Evolutionary conservation across 495 filamentous ascomycete species (phyloP).

Genomic region (Lophium mytilinum): DNA sequence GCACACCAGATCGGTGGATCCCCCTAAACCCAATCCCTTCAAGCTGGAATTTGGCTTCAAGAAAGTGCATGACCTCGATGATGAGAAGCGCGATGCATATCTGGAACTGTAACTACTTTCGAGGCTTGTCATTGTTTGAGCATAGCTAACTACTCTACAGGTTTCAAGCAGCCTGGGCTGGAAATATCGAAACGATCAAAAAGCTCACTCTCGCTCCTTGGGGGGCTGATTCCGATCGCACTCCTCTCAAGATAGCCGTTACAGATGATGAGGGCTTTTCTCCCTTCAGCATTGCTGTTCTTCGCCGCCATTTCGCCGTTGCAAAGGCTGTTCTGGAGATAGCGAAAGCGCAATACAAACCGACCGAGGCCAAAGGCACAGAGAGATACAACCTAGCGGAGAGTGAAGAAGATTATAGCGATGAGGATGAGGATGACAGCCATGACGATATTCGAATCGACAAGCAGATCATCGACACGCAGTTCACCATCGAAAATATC

Average conservation of each 20-base stretch:
- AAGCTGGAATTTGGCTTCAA: conserved; percentile 37
- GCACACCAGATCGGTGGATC: neutral
- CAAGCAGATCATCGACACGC: conserved; percentile 44
- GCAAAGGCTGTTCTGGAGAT: conserved; percentile 61
- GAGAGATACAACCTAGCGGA: conserved; percentile 6
- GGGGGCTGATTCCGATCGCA: conserved; percentile 34
- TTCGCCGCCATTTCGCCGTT: conserved; percentile 51
- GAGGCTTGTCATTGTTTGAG: neutral
- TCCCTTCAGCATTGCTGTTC: conserved; percentile 58
- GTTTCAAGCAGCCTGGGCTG: conserved; percentile 63
- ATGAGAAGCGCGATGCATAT: conserved; percentile 47
- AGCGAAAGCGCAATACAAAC: conserved; percentile 54
- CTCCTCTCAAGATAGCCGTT: conserved; percentile 55
- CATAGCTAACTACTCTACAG: conserved; percentile 27
- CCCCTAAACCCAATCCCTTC: conserved; percentile 32
- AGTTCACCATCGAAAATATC: conserved; percentile 64
- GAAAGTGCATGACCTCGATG: conserved; percentile 41
- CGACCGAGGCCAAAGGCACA: conserved; percentile 26
- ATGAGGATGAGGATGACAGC: conserved; percentile 29
- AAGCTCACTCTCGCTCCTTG: conserved; percentile 42
- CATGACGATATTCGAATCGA: conserved; percentile 37
- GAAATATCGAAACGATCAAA: conserved; percentile 53
- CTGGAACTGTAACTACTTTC: conserved; percentile 38
- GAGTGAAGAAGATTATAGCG: conserved; percentile 39
- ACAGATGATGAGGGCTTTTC: conserved; percentile 39